Base-by-base conservation (phyloP, 805 yeast species). In the Cyberlindnera xylosilytica region DNA sequence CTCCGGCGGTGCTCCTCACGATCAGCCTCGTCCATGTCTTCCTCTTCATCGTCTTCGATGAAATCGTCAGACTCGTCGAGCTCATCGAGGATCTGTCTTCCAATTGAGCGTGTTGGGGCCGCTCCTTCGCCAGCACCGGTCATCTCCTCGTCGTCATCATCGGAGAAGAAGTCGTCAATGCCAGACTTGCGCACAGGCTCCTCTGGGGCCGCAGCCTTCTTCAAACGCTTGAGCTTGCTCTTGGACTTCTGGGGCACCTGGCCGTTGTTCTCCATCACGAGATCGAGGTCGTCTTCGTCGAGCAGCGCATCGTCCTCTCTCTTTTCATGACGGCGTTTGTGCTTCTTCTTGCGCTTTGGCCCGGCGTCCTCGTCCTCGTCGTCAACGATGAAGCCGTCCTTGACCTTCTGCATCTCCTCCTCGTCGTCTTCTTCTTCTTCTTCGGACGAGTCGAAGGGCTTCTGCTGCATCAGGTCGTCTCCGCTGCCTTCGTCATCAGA, bases 21-120 rank as follows among this genome's bases (percentile, higher is more conserved):
- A 44, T 73, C 79, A 46, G 70, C 76, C 40, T 78, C 84, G 49
- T 83, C 89, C 57, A 89, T 96, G 54, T 88, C 97, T 8, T 95
- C 87, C 57, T 85, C 84, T 62, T 90, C 97, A 64, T 93, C 99
- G 64, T 93, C 99, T 65, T 91, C 99, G 53, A 93, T 93, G 66
- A 93, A 93, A 60, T 90, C 99, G 61, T 89, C 99, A 54, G 93
- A 80, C 63, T 93, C 98, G 58, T 89, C 99, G 55, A 91, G 80
- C 63, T 93, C 98, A 59, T 89, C 96, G 51, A 79, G 64, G 63
- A 65, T 31, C 32, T 45, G 57, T 17, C 52, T 62, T 12, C 56
- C 66, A 15, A 56, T 64, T 9, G 56, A 68, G 44, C 65, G 76
- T 35, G 17, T 24, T 2, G 41, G 8, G 17, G 46, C 15, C 9